phyloP scores from a whole-genome alignment of 345 rosid genomes.

The Heritiera littoralis region DNA sequence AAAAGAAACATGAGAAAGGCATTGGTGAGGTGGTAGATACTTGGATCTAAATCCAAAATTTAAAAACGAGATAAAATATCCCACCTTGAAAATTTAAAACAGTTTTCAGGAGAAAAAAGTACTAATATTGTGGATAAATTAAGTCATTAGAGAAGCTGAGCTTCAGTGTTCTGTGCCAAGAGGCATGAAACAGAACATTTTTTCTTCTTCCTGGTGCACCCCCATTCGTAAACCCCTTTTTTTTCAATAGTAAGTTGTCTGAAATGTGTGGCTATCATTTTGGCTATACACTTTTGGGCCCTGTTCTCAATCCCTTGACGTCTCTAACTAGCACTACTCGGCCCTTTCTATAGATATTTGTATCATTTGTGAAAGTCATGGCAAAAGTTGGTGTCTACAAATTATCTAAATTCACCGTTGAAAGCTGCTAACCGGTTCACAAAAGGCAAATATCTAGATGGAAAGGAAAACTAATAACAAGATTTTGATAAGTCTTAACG shows the following conservation, averaged over 20 bases:
- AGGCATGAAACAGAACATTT: neutral
- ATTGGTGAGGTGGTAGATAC: neutral
- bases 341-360: neutral
- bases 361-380: neutral
- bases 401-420: neutral
- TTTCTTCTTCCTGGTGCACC: neutral
- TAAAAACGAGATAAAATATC: neutral
- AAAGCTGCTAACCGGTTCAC: neutral
- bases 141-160: neutral
- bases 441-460: neutral
- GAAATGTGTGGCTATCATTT: neutral
- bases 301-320: neutral
- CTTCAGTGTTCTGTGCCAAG: neutral
- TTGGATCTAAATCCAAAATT: neutral
- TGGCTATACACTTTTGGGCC: neutral
- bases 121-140: neutral
- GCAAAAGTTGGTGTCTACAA: neutral
- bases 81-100: neutral
- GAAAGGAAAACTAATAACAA: constrained; percentile 6
- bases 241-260: neutral
- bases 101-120: neutral
- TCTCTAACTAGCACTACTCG: neutral
- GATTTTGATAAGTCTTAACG: neutral
- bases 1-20: constrained; percentile 9
- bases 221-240: neutral